Percentiles rank a stretch among this genome's conserved stretches.
Conservation (phyloP, 2,329 filamentous ascomycete species). For the Sporothrix dimorphospora region DNA sequence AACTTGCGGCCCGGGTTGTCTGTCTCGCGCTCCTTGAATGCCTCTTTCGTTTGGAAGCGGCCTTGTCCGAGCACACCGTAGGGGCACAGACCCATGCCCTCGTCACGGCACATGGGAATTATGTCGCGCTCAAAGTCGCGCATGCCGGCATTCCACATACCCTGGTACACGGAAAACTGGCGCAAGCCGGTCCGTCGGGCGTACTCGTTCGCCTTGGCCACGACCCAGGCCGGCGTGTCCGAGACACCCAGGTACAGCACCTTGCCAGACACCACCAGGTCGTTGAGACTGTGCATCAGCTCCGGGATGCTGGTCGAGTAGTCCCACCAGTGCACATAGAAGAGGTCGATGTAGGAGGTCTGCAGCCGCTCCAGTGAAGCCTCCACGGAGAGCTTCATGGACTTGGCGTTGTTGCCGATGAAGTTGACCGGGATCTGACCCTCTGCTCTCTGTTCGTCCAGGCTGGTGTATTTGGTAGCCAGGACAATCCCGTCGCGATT, state of each 20-base stretch:
- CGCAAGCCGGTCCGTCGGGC: conserved; percentile 62
- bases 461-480: conserved; percentile 69
- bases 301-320: conserved; percentile 58
- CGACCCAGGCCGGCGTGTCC: conserved; percentile 62
- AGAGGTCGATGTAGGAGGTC: conserved; percentile 69
- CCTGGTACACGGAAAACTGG: conserved; percentile 68
- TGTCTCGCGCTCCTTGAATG: no score
- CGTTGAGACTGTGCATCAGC: conserved; percentile 62
- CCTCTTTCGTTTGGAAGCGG: conserved; percentile 41
- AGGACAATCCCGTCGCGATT: conserved; percentile 70
- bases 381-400: conserved; percentile 57
- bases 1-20: conserved; percentile 46
- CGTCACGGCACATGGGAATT: conserved; percentile 64
- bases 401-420: conserved; percentile 65
- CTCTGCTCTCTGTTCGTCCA: conserved; percentile 49
- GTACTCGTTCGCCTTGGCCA: conserved; percentile 57
- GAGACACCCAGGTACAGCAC: conserved; percentile 62
- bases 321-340: conserved; percentile 61
- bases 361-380: conserved; percentile 62
- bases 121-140: conserved; percentile 73
- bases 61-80: conserved; percentile 56
- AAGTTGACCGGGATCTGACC: conserved; percentile 55
- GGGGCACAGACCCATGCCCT: conserved; percentile 59
- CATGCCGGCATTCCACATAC: conserved; percentile 60
- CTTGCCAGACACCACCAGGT: conserved; percentile 55